phyloP scores from a whole-genome alignment of 23 red algal species.

The Chondrus crispus region DNA sequence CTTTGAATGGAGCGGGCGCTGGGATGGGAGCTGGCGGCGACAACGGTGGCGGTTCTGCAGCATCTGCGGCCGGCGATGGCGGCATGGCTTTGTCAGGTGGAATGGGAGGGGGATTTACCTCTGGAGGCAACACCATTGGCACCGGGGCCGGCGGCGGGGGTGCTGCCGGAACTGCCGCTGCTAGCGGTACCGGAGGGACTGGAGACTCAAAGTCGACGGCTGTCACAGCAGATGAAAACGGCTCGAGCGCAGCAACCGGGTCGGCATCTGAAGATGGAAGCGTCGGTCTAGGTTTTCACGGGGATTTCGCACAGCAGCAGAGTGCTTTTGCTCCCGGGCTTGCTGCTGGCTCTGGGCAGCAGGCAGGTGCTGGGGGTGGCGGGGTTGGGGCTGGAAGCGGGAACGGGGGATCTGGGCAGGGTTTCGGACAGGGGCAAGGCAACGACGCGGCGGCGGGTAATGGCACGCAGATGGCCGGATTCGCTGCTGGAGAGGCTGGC shows the following conservation, averaged over 20 bases:
- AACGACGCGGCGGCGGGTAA: neutral
- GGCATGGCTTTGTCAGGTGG: conserved; percentile 1
- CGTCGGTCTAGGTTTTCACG: conserved; percentile 1
- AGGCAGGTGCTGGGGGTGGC: conserved; percentile 19
- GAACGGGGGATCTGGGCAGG: conserved; percentile 8
- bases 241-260: neutral
- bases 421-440: conserved; percentile 32
- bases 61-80: conserved; percentile 17
- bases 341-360: neutral
- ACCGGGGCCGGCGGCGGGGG: conserved; percentile 27
- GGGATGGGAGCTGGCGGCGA: conserved; percentile 35
- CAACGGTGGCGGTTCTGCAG: conserved; percentile 32
- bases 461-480: neutral
- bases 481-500: neutral
- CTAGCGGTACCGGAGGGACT: conserved; percentile 17
- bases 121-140: neutral
- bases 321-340: neutral
- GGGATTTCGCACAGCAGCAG: neutral
- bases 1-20: conserved; percentile 38
- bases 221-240: neutral
- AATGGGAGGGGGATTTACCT: conserved; percentile 45
- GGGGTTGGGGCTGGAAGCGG: conserved; percentile 13
- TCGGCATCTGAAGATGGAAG: neutral
- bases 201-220: neutral
- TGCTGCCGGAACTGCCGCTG: conserved; percentile 6